Conservation (phyloP, 2,329 filamentous ascomycete genomes). For the Conoideocrella luteorostrata region DNA sequence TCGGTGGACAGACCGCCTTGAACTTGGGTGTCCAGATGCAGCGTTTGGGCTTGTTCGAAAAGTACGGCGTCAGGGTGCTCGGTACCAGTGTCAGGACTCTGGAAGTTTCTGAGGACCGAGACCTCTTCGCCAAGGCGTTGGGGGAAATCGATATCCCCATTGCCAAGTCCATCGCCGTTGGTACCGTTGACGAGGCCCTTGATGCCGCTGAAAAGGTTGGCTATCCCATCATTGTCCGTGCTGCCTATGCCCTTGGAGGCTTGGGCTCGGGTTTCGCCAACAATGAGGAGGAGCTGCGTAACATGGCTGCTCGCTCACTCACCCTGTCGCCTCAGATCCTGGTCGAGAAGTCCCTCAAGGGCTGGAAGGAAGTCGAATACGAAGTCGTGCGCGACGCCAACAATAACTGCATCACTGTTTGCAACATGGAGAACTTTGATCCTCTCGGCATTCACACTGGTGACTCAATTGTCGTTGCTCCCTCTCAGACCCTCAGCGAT, state of each 20-base stretch:
- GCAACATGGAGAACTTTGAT: slow-evolving; percentile 81
- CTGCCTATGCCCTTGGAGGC: slow-evolving; percentile 92
- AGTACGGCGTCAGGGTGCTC: slow-evolving; percentile 90
- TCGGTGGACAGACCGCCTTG: slow-evolving; percentile 93
- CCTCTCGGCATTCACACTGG: slow-evolving; percentile 96
- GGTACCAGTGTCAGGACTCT: slow-evolving; percentile 92
- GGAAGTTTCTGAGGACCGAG: slow-evolving; percentile 91
- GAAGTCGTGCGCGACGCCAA: slow-evolving; percentile 94
- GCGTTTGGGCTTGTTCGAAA: slow-evolving; percentile 88
- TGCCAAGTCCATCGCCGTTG: slow-evolving; percentile 89
- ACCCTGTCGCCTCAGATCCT: slow-evolving; percentile 93
- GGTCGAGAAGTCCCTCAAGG: slow-evolving; percentile 97
- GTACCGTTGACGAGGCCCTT: slow-evolving; percentile 85
- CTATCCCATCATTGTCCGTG: slow-evolving; percentile 96
- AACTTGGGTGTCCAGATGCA: slow-evolving; percentile 98
- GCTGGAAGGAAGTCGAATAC: slow-evolving; percentile 99
- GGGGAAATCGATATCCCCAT: slow-evolving; percentile 98
- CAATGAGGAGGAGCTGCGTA: slow-evolving; percentile 87
- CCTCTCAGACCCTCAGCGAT: slow-evolving; percentile 92
- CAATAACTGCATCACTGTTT: slow-evolving; percentile 99
- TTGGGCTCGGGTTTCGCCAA: slow-evolving; percentile 94
- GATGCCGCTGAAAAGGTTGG: slow-evolving; percentile 80
- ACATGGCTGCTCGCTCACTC: slow-evolving; percentile 86
- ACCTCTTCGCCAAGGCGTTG: slow-evolving; percentile 89
- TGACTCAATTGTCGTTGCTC: slow-evolving; percentile 97